Base-by-base conservation (phyloP, 2,329 filamentous ascomycete species). In the Nemania bipapillata region DNA sequence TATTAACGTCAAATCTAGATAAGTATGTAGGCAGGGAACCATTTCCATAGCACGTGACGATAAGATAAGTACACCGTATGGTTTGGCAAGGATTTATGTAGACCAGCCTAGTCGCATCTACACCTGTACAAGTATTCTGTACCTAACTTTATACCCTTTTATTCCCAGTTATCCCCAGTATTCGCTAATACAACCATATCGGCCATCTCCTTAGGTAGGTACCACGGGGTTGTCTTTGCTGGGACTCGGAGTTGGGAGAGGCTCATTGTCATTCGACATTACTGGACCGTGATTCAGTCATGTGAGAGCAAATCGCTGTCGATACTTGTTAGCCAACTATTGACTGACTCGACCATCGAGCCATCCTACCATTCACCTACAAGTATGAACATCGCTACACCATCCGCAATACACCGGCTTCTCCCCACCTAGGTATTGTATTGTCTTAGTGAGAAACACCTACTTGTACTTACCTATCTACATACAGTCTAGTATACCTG, bases 251-350 rank as follows among this genome's bases (percentile, higher is more conserved):
- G 32, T 20, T 24, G n/a, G 24, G 40, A 7, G 15, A 20, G 32
- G 32, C 17, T 20, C 53, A 37, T 28, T 35, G 26, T 59, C 56
- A 52, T 62, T 62, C 37, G 50, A 63, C 28, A 30, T 4, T 11
- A 62, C 49, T 30, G 22, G 32, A 32, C 49, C n/a, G 28, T 55
- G 26, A 63, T 54, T 63, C n/a, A 52, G 54, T 64, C 61, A 64
- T 64, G 53, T 57, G 61, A 64, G 45, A 57, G 17, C 22, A 57
- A n/a, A 50, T 55, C 40, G 42, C 42, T 11, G 50, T n/a, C n/a
- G 35, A 62, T 54, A 54, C 47, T n/a, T 45, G n/a, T 20, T 45
- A 45, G 40, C 17, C 20, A 17, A n/a, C 30, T 32, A 32, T 9
- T 32, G 49, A 62, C 49, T 53, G 37, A 26, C 47, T 45, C 40